Base-by-base conservation (phyloP, 495 filamentous ascomycete genomes). In the Penicillium samsonianum region DNA sequence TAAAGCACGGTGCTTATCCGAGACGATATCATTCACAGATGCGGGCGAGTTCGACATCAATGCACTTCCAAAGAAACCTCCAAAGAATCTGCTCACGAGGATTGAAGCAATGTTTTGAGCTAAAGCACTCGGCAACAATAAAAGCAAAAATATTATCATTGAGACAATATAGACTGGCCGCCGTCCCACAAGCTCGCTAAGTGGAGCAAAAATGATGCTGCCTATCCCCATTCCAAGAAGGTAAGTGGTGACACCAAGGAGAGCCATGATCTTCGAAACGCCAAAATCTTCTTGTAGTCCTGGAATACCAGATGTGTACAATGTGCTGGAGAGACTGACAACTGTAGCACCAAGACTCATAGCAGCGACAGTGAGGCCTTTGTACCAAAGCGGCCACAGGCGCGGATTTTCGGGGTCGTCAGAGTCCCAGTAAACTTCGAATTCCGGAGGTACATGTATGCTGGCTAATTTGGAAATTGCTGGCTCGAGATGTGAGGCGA, bases 171-270 rank as follows among this genome's bases (percentile, higher is more conserved):
- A 33, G 1, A 53, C 16, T 16, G 50, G 50, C 5, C 50, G 40
- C 6, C 50, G 50, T 10, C 50, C 50, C 1, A 22, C 25, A 4
- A 53, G 25, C 19, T 53, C 40, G 12, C 38, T 44, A 0, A 53
- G 12, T 0, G 50, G 40, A 16, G 26, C 38, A 31, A 53, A 78
- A 17, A 94, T 65, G 52, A 95, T 69, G 30, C 83, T 85, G 0
- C 91, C 91, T 5, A 78, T 67, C 0, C 88, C 91, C 31, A 94
- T 76, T 1, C 91, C 75, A 3, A 78, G 48, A 7, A 78, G 65
- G 59, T 94, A 95, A 6, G 85, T 87, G 2, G 90, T 94, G 41
- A 96, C 73, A 1, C 91, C 91, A 3, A 96, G 72, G 1, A 89
- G 88, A 16, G 82, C 82, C 28, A 88, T 62, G 0, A 84, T 80